phyloP scores from a whole-genome alignment of 257 asterid genomes.

The Osmanthus fragrans region DNA sequence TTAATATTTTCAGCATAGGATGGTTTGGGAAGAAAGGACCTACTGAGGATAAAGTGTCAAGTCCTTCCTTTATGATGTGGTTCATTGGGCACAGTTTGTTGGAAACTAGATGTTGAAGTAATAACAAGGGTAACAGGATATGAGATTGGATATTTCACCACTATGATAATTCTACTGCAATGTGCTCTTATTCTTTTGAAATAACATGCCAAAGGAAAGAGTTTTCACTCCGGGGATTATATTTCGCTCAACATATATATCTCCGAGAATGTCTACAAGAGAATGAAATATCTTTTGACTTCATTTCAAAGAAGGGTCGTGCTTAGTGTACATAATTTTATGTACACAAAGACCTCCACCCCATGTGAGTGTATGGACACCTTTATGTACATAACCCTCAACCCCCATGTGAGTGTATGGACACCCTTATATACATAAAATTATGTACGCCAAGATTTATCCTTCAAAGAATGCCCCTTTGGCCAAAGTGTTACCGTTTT shows the following conservation, averaged over 20 bases:
- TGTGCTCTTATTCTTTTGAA: slow-evolving; percentile 63
- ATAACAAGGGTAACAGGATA: slow-evolving; percentile 87
- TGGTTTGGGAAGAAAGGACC: slow-evolving; percentile 75
- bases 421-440: no score
- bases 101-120: slow-evolving; percentile 68
- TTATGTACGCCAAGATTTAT: no score
- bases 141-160: slow-evolving; percentile 84
- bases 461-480: no score
- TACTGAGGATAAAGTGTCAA: slow-evolving; percentile 72
- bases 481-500: slow-evolving; percentile 20
- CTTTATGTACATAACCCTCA: no score
- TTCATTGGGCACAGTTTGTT: slow-evolving; percentile 78
- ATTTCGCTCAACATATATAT: slow-evolving; percentile 60
- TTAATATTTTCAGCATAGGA: slow-evolving; percentile 72
- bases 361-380: no score
- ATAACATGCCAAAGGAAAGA: slow-evolving; percentile 71
- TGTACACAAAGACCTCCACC: background rate
- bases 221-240: slow-evolving; percentile 82
- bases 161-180: slow-evolving; percentile 74
- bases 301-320: slow-evolving; percentile 50
- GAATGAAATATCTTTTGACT: slow-evolving; percentile 75
- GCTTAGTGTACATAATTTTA: no score
- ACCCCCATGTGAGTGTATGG: no score
- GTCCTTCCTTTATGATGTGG: slow-evolving; percentile 90
- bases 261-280: slow-evolving; percentile 70